Conservation (phyloP, 495 filamentous ascomycete genomes). For the Stereocaulon alpinum region DNA sequence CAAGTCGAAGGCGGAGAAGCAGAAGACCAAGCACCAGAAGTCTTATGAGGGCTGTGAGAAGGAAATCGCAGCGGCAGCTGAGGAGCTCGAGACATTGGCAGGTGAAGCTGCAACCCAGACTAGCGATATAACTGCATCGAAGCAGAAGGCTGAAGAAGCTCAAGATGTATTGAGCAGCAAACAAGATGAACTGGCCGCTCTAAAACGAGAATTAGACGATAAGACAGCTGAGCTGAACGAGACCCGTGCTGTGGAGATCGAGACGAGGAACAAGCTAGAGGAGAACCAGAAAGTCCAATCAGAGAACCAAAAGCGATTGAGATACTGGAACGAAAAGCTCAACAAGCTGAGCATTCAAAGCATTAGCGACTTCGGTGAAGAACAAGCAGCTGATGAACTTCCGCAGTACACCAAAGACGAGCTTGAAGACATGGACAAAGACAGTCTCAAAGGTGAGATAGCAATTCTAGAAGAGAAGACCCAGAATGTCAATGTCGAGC, state of each 20-base stretch:
- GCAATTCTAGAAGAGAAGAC: constrained; percentile 87
- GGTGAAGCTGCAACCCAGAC: constrained; percentile 67
- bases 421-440: constrained; percentile 84
- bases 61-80: constrained; percentile 59
- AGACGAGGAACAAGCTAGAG: constrained; percentile 96
- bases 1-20: constrained; percentile 85
- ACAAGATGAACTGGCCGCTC: constrained; percentile 62
- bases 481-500: constrained; percentile 77
- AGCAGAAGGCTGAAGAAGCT: constrained; percentile 71
- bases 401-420: constrained; percentile 84
- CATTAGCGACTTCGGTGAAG: constrained; percentile 56
- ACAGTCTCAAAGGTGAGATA: constrained; percentile 74
- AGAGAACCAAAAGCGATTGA: constrained; percentile 77
- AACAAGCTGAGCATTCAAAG: constrained; percentile 67
- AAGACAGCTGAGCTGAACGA: constrained; percentile 82
- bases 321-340: constrained; percentile 83
- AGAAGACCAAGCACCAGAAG: constrained; percentile 76
- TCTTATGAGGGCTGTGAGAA: constrained; percentile 60
- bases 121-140: constrained; percentile 59
- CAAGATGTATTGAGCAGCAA: constrained; percentile 70
- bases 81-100: constrained; percentile 64
- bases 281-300: constrained; percentile 82
- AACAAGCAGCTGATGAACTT: constrained; percentile 46
- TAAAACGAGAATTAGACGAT: constrained; percentile 80
- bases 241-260: constrained; percentile 82